Evolutionary conservation across 169 alveolate genomes (phyloP), one percentile per base, ranked within the genome.

Genomic region (Plasmodium vivax): DNA sequence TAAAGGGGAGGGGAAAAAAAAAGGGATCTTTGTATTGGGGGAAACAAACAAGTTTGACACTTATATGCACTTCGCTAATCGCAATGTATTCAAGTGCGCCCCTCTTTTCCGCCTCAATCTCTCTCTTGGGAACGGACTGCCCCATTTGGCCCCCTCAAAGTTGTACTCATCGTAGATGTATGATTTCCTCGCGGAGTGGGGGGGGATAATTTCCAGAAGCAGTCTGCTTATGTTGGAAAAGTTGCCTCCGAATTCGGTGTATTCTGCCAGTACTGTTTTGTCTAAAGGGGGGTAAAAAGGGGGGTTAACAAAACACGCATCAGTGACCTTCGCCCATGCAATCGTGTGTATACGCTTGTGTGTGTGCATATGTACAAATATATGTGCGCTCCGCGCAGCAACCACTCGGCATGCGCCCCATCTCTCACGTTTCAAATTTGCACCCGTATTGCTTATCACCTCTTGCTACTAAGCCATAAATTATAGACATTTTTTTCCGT

Each of bases 401-500:
- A 0, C 3, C 27, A 68, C 77, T 23, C n/a, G 38, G 77, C 85
- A 77, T 23, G 41, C 38, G 10, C 14, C 71, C 27, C 14, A 8
- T 75, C 16, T n/a, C 3, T 41, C 27, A 34, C 16, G 12, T 23
- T 87, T 75, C 32, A 19, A 36, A n/a, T 23, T 56, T 84, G 47
- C 56, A 71, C 74, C n/a, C 8, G n/a, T 80, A 41, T 56, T 88
- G 72, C 41, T 79, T 80, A 19, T 88, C 71, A 88, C 94, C 94
- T 88, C 90, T 88, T 80, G 94, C 94, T 80, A 88, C 90, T 88
- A 88, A 88, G 32, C 94, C 94, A 80, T 88, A 88, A 56, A 88
- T 88, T 79, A 88, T 88, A 77, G 94, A 88, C 94, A 88, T 88
- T 88, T 88, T 88, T 58, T 41, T 41, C 54, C 32, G 56, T 68